Evolutionary conservation across 1,139 yeast species (phyloP), one percentile per base, ranked within the genome.

Genomic region (Saccharomyces hybrid): DNA sequence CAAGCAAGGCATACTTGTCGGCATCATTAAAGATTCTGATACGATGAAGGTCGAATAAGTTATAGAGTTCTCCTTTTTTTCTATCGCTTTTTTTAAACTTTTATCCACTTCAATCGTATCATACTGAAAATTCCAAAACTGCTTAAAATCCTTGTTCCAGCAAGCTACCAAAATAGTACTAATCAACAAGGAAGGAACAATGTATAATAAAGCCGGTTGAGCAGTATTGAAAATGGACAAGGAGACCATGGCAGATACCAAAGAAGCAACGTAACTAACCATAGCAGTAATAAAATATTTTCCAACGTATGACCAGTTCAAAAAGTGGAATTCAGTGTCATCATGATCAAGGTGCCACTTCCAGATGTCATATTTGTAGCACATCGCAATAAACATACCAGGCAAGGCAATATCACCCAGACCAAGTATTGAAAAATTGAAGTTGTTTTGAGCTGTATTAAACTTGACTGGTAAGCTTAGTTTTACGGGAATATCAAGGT

Each of bases 161-260:
- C 61, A 46, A 0, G 80, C 79, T 3, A 71, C 61, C 0, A 61
- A 44, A 1, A 68, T 42, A 1, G 74, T 71, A 1, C 77, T 70
- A 0, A 72, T 29, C 0, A 80, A 55, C 50, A 83, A 57, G 4
- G 74, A 64, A 3, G 91, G 90, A 5, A 83, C 82, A 44, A 84
- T 69, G 63, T 83, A 84, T 26, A 84, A 67, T 56, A 85, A 70
- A 0, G 90, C 90, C 0, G 90, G 90, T 67, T 84, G 90, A 1
- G 84, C 88, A 5, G 65, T 67, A 3, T 75, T 63, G 58, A 61
- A 79, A 1, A 64, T 53, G 49, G 71, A 69, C 56, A 78, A 66
- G 1, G 75, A 78, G 3, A 62, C 60, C 51, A 77, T 70, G 1
- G 88, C 80, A 1, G 67, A 53, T 0, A 68, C 42, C 49, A 84